These are phyloP conservation scores for Chlamydomonas urium DNA, from an alignment of 139 green algal genomes.

Conservation along the genomic window DNA sequence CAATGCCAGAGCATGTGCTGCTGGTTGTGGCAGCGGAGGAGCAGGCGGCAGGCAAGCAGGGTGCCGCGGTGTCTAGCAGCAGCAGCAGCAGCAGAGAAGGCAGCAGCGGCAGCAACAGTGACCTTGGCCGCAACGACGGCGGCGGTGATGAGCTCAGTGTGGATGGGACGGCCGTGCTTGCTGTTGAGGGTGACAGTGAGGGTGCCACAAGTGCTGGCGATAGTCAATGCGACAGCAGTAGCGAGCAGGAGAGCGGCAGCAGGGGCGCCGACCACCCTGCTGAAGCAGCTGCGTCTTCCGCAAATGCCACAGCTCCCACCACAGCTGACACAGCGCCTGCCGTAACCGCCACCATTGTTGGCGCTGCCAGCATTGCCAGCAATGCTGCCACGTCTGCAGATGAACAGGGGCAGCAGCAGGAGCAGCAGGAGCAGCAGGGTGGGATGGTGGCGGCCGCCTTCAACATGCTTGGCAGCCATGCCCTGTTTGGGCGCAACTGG, in stretches of 20 bases:
- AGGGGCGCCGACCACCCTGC: background rate
- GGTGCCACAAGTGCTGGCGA: no score
- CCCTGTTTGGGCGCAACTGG: slow-evolving; percentile 89
- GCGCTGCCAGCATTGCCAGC: no score
- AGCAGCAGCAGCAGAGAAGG: background rate
- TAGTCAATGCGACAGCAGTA: background rate
- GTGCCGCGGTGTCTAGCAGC: background rate
- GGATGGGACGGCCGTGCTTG: no score
- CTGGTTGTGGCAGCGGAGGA: slow-evolving; percentile 73
- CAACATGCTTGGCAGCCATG: slow-evolving; percentile 82
- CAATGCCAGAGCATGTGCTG: slow-evolving; percentile 57
- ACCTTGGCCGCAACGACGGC: no score
- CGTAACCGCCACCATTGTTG: no score
- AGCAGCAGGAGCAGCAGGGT: background rate
- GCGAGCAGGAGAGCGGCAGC: background rate
- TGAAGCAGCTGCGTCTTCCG: background rate
- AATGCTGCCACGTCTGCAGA: no score
- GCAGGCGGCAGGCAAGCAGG: background rate
- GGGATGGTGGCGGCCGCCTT: slow-evolving; percentile 73
- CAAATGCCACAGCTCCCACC: no score
- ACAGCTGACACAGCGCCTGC: no score
- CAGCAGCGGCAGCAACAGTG: background rate
- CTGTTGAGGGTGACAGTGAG: no score
- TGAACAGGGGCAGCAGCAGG: background rate
- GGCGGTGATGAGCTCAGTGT: no score